Percentiles rank a stretch among this genome's conserved stretches.
Conservation (phyloP, 768 basidiomycete species). For the Suillus occidentalis region DNA sequence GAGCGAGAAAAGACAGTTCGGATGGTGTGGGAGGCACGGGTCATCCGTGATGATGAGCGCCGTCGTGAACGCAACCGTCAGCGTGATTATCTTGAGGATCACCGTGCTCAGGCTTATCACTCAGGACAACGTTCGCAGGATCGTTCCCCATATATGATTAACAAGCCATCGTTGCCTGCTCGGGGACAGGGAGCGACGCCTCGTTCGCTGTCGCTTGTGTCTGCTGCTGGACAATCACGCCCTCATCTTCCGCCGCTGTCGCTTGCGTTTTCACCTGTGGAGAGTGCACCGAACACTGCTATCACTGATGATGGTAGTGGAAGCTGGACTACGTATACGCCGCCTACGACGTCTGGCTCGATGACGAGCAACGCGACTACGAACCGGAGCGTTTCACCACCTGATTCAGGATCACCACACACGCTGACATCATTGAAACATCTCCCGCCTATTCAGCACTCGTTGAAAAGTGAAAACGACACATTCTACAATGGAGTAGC, state of each 20-base stretch:
- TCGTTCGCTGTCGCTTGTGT: constrained; percentile 30
- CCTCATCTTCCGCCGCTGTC: constrained; percentile 49
- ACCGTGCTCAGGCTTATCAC: constrained; percentile 22
- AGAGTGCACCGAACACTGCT: constrained; percentile 54
- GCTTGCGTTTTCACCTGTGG: constrained; percentile 39
- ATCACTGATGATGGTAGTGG: constrained; percentile 49
- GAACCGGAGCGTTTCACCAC: constrained; percentile 38
- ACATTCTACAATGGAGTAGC: constrained; percentile 41
- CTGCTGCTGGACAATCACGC: constrained; percentile 40
- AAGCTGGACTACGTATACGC: constrained; percentile 64
- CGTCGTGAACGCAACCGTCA: constrained; percentile 21
- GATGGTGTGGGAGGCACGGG: constrained; percentile 43
- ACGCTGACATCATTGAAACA: constrained; percentile 8
- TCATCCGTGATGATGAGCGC: constrained; percentile 32
- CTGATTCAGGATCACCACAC: constrained; percentile 24
- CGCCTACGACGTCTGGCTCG: constrained; percentile 57
- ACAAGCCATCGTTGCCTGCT: constrained; percentile 20
- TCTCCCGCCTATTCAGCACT: constrained; percentile 3
- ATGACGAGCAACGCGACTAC: constrained; percentile 43
- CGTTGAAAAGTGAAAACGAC: constrained; percentile 38
- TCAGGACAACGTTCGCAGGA: constrained; percentile 28
- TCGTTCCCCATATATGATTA: constrained; percentile 26
- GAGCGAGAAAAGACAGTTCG: constrained; percentile 67
- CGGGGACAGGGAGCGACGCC: constrained; percentile 11
- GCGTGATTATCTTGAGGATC: constrained; percentile 12